A percentile compares a stretch with the other conserved stretches of the same genome.
These are phyloP conservation scores for Psidium friedrichsthalianum DNA, from an alignment of 345 rosid species.

Conservation along the genomic window DNA sequence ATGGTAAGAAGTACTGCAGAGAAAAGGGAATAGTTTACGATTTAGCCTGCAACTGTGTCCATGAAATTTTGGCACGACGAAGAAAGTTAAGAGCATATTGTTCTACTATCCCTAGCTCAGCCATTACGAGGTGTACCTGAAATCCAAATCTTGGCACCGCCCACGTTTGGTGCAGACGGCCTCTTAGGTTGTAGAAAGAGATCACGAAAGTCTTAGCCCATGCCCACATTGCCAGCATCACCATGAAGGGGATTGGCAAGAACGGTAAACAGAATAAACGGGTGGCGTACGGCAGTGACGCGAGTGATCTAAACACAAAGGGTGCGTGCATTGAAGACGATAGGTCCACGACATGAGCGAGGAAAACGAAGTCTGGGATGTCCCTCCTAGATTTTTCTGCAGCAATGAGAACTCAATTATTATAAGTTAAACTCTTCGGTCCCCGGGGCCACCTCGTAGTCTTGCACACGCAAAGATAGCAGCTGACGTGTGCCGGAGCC, in stretches of 20 bases:
- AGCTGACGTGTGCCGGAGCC: neutral
- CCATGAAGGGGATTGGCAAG: conserved; percentile 32
- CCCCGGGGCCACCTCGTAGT: neutral
- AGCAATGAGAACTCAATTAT: neutral
- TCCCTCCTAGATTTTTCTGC: conserved; percentile 37
- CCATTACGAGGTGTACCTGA: conserved; percentile 32
- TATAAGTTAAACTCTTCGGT: neutral
- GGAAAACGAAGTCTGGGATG: conserved; percentile 80
- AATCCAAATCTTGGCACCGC: conserved; percentile 79
- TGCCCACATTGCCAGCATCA: conserved; percentile 62
- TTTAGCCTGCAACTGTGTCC: neutral
- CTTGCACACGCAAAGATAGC: neutral
- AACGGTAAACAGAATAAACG: conserved; percentile 30
- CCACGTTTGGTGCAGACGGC: conserved; percentile 70
- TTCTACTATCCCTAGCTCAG: neutral
- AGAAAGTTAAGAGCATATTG: neutral
- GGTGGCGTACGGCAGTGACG: conserved; percentile 44
- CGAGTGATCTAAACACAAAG: conserved; percentile 40
- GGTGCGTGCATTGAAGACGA: conserved; percentile 56
- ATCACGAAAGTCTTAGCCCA: conserved; percentile 55
- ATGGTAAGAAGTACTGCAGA: conserved; percentile 90
- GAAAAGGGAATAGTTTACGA: neutral
- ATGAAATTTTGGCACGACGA: neutral
- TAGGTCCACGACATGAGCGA: conserved; percentile 84
- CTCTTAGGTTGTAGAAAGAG: conserved; percentile 57